phyloP scores from a whole-genome alignment of 495 filamentous ascomycete species.

The Penicillium simplicissimum region DNA sequence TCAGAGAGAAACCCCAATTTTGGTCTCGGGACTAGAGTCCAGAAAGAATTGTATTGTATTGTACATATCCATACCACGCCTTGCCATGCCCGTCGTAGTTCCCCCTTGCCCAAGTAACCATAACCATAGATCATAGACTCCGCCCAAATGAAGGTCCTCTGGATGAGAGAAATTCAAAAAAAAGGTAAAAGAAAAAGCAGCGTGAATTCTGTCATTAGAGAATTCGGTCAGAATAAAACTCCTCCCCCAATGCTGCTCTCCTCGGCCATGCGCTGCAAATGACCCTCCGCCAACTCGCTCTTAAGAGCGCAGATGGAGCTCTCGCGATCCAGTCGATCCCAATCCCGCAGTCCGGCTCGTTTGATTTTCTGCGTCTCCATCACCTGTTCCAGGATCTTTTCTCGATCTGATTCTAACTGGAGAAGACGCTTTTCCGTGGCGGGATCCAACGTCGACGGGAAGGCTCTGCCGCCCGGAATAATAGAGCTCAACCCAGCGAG shows the following conservation, averaged over 20 bases:
- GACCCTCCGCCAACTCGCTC: conserved; percentile 62
- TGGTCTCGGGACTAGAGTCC: no score
- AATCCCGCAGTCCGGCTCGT: conserved; percentile 54
- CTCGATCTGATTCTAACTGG: conserved; percentile 56
- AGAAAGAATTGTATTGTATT: neutral
- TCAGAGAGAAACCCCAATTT: no score
- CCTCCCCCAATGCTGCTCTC: conserved; percentile 49
- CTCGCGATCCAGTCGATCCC: conserved; percentile 61
- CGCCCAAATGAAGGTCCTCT: neutral
- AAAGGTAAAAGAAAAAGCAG: neutral
- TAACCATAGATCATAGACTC: neutral
- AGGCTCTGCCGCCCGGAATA: conserved; percentile 51
- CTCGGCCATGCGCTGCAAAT: conserved; percentile 57
- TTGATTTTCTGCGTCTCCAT: conserved; percentile 57
- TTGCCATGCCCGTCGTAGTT: neutral
- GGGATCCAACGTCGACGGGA: conserved; percentile 41
- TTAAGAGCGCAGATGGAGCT: conserved; percentile 58
- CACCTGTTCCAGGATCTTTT: conserved; percentile 54
- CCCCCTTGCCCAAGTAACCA: neutral
- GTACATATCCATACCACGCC: conserved; percentile 1
- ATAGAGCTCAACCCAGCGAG: conserved; percentile 52
- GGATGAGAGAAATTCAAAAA: neutral
- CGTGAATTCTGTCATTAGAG: no score
- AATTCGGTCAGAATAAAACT: conserved; percentile 39
- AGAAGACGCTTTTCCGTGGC: conserved; percentile 48